A percentile compares a stretch with the other conserved stretches of the same genome.
Conservation (phyloP, 345 rosid genomes). For the Crucihimalaya himalaica region DNA sequence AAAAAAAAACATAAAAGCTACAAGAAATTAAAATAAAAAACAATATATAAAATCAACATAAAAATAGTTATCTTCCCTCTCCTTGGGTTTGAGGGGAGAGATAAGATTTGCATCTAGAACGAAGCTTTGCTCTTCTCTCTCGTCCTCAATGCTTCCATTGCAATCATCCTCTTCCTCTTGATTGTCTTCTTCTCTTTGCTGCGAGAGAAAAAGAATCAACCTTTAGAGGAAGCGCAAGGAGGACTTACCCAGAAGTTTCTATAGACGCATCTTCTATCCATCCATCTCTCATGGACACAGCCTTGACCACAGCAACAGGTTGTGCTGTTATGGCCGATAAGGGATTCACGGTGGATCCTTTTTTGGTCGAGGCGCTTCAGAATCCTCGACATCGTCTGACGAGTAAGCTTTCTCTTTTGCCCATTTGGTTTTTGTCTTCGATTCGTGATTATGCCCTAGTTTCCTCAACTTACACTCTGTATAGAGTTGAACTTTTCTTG, state of each 20-base stretch:
- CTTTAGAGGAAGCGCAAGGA: constrained; percentile 26
- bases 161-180: constrained; percentile 31
- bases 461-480: not conserved
- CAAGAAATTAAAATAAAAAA: no score
- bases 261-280: no score
- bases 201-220: constrained; percentile 9
- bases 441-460: constrained; percentile 1
- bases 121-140: constrained; percentile 4
- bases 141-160: constrained; percentile 21
- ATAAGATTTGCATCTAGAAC: constrained; percentile 29
- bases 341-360: constrained; percentile 75
- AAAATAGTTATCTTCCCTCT: not conserved
- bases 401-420: constrained; percentile 39
- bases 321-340: constrained; percentile 27
- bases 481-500: not conserved
- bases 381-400: constrained; percentile 87
- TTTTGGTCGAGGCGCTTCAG: constrained; percentile 84
- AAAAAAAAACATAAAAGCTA: no score
- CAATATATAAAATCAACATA: not conserved
- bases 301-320: not conserved
- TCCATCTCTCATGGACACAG: constrained; percentile 24
- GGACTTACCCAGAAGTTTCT: constrained; percentile 3
- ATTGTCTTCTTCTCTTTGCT: constrained; percentile 30
- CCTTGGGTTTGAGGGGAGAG: not conserved
- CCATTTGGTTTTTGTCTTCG: not conserved